Conservation (phyloP, 306 rosid species). For the cucumber (Cucumis sativus) region DNA sequence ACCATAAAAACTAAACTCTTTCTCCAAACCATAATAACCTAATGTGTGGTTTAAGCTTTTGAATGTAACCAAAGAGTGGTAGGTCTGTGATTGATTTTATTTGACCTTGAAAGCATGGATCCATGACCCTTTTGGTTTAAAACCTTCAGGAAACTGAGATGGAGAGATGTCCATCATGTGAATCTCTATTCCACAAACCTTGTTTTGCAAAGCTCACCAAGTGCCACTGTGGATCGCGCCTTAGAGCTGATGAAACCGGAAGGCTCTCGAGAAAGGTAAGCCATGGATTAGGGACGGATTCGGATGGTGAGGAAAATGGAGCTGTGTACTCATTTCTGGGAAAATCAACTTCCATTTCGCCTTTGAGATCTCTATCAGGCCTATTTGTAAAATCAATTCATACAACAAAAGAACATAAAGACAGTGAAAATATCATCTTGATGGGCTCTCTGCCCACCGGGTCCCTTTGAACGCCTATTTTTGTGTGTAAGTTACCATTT, state of each 20-base stretch:
- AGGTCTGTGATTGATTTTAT: neutral
- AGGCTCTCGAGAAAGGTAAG: slow-evolving; percentile 1
- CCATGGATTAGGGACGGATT: slow-evolving; percentile 7
- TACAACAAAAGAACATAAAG: slow-evolving; percentile 39
- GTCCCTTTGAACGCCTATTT: slow-evolving; percentile 28
- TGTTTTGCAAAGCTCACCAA: slow-evolving; percentile 55
- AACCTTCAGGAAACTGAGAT: slow-evolving; percentile 58
- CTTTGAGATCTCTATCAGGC: slow-evolving; percentile 47
- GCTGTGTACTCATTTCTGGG: slow-evolving; percentile 38
- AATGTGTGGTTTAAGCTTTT: no score
- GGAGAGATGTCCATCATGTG: slow-evolving; percentile 62
- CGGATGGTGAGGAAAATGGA: slow-evolving; percentile 30
- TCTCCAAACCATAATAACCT: no score
- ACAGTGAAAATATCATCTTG: slow-evolving; percentile 46
- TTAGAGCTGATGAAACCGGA: slow-evolving; percentile 29
- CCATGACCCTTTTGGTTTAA: neutral
- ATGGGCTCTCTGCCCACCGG: slow-evolving; percentile 84
- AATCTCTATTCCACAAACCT: slow-evolving; percentile 56
- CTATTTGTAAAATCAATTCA: slow-evolving; percentile 40
- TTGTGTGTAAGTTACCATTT: slow-evolving; percentile 7
- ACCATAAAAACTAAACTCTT: no score
- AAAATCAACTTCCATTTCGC: slow-evolving; percentile 38
- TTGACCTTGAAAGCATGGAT: neutral
- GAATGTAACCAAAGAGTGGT: no score
- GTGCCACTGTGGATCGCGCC: slow-evolving; percentile 59